Evolutionary conservation across 305 asterid species (phyloP).

Genomic region (Nicotiana rustica): DNA sequence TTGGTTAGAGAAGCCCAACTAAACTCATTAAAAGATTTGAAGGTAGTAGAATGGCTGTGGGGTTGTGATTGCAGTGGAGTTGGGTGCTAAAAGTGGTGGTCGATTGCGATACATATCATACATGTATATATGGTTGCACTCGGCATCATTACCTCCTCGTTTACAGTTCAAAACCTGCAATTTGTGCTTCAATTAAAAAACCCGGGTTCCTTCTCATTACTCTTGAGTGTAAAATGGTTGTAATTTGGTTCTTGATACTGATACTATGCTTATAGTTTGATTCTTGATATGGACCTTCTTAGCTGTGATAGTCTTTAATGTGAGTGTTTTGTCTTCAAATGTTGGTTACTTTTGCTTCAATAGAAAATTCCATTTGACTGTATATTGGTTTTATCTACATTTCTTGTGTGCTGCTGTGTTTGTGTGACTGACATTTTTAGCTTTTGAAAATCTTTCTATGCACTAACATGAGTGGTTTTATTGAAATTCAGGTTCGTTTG

Average conservation of each 20-base stretch:
- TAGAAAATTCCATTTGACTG: background rate
- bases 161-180: conserved; percentile 33
- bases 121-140: background rate
- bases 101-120: too few species aligned
- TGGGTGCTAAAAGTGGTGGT: too few species aligned
- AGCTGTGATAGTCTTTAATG: too few species aligned
- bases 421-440: too few species aligned
- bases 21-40: too few species aligned
- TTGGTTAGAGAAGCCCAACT: too few species aligned
- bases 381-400: too few species aligned
- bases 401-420: too few species aligned
- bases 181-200: conserved; percentile 52
- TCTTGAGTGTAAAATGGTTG: background rate
- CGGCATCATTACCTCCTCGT: conserved; percentile 20
- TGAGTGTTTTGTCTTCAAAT: background rate
- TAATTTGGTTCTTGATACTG: background rate
- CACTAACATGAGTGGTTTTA: background rate
- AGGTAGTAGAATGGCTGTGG: too few species aligned
- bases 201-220: conserved; percentile 52
- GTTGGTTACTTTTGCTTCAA: background rate
- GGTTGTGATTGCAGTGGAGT: too few species aligned
- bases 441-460: background rate
- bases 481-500: background rate
- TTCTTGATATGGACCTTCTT: too few species aligned
- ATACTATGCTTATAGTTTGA: too few species aligned